Percentiles rank a stretch among this genome's conserved stretches.
phyloP scores from a whole-genome alignment of 495 filamentous ascomycete genomes.

The Tuber borchii region DNA sequence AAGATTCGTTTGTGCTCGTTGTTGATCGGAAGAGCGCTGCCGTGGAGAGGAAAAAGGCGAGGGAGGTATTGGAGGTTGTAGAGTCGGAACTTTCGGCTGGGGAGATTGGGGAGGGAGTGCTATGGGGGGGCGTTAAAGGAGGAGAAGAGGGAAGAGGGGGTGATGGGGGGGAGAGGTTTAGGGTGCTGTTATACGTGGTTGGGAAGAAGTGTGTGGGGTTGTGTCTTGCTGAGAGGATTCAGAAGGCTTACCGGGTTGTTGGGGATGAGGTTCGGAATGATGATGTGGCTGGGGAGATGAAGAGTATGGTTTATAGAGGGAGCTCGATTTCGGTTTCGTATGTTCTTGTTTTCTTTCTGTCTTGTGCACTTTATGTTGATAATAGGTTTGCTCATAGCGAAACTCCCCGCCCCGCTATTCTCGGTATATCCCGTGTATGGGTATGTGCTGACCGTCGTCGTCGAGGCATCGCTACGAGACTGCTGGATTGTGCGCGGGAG shows the following conservation, averaged over 20 bases:
- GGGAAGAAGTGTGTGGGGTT: conserved; percentile 60
- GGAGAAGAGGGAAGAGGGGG: conserved; percentile 16
- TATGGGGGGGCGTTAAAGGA: conserved; percentile 51
- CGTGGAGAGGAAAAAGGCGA: conserved; percentile 53
- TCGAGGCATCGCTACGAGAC: conserved; percentile 55
- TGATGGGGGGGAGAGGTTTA: conserved; percentile 51
- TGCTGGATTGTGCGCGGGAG: conserved; percentile 57
- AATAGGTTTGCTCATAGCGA: conserved; percentile 35
- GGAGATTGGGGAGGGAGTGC: conserved; percentile 52
- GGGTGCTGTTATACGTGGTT: conserved; percentile 59
- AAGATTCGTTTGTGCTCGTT: conserved; percentile 52
- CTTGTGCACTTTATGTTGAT: not conserved
- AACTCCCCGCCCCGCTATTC: conserved; percentile 48
- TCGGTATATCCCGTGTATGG: conserved; percentile 70
- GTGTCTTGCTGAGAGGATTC: conserved; percentile 61
- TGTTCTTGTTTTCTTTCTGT: not conserved
- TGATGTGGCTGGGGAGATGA: not conserved
- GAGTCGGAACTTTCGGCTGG: conserved; percentile 61
- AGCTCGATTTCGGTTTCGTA: conserved; percentile 21
- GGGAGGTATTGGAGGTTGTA: conserved; percentile 60
- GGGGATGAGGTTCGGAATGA: not conserved
- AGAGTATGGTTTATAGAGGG: conserved; percentile 14
- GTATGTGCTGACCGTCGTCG: conserved; percentile 56
- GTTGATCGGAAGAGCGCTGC: conserved; percentile 53
- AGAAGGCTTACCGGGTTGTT: conserved; percentile 47